phyloP scores from a whole-genome alignment of 129 eudicot species.

The Chrysanthemum makinoi region DNA sequence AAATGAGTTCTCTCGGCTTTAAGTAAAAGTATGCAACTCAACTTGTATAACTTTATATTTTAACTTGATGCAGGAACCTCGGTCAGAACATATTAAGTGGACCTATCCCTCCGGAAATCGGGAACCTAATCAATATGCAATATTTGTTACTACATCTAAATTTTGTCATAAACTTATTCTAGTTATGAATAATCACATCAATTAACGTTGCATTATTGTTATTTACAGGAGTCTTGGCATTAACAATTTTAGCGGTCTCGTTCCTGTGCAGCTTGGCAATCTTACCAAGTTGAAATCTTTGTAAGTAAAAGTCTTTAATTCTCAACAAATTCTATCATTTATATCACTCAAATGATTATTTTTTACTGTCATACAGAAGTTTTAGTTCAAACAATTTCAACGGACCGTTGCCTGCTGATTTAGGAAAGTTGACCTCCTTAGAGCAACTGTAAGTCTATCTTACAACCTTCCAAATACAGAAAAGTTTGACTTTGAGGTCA shows the following conservation, averaged over 20 bases:
- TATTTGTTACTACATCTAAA: slow-evolving; percentile 45
- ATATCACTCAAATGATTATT: not conserved
- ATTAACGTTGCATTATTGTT: not conserved
- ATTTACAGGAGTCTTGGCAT: slow-evolving; percentile 67
- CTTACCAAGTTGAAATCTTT: slow-evolving; percentile 54
- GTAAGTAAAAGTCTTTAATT: slow-evolving; percentile 39
- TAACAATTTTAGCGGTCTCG: slow-evolving; percentile 57
- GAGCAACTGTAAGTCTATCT: slow-evolving; percentile 57
- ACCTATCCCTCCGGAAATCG: slow-evolving; percentile 51
- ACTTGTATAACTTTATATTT: not conserved
- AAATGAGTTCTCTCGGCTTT: no score
- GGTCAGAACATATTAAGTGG: slow-evolving; percentile 67
- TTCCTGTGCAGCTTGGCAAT: slow-evolving; percentile 64
- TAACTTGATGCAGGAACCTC: slow-evolving; percentile 49
- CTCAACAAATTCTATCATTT: not conserved
- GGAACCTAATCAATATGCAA: slow-evolving; percentile 52
- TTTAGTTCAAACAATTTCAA: slow-evolving; percentile 58
- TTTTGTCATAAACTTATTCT: not conserved
- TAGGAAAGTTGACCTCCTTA: slow-evolving; percentile 60
- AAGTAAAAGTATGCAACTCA: not conserved
- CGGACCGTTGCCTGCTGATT: slow-evolving; percentile 52
- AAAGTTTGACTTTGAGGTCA: not conserved
- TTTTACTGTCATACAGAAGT: slow-evolving; percentile 44
- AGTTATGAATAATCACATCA: not conserved
- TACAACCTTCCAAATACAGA: not conserved